phyloP scores from a whole-genome alignment of 768 basidiomycete species.

The Pisolithus microcarpus region DNA sequence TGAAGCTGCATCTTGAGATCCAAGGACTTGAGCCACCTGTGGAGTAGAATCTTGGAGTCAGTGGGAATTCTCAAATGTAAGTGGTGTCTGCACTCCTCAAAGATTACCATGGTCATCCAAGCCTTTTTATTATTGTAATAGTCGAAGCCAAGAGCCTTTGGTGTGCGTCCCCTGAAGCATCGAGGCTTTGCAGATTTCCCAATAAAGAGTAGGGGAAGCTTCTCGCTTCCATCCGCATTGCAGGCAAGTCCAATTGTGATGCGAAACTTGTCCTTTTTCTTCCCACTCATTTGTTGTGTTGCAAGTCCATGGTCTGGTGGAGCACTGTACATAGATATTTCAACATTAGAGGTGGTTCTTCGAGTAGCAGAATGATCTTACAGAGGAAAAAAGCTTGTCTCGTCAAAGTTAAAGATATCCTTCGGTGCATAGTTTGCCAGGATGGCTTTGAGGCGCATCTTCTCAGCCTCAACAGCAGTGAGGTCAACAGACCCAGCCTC shows the following conservation, averaged over 20 bases:
- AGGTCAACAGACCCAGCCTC: no score
- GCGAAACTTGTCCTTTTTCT: no score
- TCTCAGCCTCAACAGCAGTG: no score
- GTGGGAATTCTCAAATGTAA: background rate
- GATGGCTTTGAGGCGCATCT: background rate
- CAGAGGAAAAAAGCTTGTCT: background rate
- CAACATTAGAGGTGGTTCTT: no score
- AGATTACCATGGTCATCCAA: constrained; percentile 32
- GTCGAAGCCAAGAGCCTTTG: background rate
- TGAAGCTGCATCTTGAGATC: constrained; percentile 9
- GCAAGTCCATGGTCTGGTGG: no score
- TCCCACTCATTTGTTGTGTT: no score
- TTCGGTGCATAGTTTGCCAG: background rate
- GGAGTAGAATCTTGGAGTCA: background rate
- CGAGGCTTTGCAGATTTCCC: background rate
- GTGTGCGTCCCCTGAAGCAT: background rate
- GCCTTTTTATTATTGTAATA: constrained; percentile 9
- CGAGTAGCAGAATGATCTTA: background rate
- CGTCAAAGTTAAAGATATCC: background rate
- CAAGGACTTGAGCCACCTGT: no score
- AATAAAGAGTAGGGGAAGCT: background rate
- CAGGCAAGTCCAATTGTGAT: no score
- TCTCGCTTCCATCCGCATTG: constrained; percentile 5
- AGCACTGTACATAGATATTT: no score
- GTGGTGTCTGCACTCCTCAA: no score